phyloP scores from a whole-genome alignment of 2,329 filamentous ascomycete genomes.

The Colletotrichum aenigma region DNA sequence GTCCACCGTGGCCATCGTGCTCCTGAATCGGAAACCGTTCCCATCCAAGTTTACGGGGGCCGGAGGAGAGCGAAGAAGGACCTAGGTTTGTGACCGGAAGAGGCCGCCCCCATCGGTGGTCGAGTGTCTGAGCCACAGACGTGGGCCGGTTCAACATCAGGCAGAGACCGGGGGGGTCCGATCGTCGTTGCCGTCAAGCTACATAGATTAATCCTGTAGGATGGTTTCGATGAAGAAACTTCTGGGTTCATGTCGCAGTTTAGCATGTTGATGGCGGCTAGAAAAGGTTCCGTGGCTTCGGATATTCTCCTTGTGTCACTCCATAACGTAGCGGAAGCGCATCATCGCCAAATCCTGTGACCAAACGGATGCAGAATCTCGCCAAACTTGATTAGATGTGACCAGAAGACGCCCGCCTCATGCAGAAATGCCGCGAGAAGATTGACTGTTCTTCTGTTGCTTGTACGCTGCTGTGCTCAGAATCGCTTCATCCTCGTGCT shows the following conservation, averaged over 20 bases:
- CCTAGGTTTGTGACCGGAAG: neutral
- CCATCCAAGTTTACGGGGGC: neutral
- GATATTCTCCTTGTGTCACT: neutral
- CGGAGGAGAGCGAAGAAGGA: neutral
- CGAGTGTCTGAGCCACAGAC: conserved; percentile 7
- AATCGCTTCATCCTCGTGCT: neutral
- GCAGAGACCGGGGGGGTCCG: neutral
- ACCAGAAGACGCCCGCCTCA: neutral
- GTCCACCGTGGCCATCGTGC: neutral
- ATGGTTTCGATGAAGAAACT: neutral
- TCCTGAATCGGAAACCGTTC: neutral
- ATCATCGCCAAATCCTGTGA: neutral
- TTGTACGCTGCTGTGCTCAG: neutral
- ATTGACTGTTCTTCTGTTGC: neutral
- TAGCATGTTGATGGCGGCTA: neutral
- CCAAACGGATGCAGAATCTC: neutral
- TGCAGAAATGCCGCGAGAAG: neutral
- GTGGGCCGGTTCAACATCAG: neutral
- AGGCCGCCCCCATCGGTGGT: neutral
- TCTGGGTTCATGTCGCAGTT: neutral
- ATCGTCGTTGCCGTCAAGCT: neutral
- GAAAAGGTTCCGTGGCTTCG: neutral
- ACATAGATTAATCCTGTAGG: neutral
- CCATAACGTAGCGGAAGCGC: neutral
- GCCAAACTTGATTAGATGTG: neutral